These are phyloP conservation scores for Lunasporangiospora selenospora DNA, from an alignment of 192 early-diverging fungal genomes.

Conservation along the genomic window DNA sequence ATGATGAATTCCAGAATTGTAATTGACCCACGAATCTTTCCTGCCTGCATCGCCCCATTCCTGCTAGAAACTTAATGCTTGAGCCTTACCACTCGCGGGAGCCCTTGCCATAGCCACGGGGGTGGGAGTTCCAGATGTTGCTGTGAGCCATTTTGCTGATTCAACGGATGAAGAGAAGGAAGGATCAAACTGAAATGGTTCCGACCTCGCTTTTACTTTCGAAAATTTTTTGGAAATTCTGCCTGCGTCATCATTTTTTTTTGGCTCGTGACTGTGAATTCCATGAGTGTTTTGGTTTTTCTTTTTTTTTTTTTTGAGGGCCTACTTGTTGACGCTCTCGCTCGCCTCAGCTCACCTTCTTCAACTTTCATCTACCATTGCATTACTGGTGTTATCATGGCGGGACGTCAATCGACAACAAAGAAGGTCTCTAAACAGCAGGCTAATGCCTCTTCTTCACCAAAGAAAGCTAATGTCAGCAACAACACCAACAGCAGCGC, in stretches of 20 bases:
- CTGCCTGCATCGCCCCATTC: not conserved
- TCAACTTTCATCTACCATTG: slow-evolving; percentile 5
- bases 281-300: slow-evolving; percentile 2
- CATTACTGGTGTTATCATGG: slow-evolving; percentile 24
- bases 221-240: slow-evolving; percentile 12
- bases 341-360: not conserved
- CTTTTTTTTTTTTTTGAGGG: not conserved
- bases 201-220: too few species aligned
- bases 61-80: not conserved
- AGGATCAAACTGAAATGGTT: too few species aligned
- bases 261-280: not conserved
- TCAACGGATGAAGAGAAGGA: slow-evolving; percentile 36
- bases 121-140: slow-evolving; percentile 98
- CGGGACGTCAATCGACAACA: slow-evolving; percentile 28
- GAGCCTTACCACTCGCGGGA: slow-evolving; percentile 92
- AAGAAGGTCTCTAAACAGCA: slow-evolving; percentile 14
- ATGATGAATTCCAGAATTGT: too few species aligned
- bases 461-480: too few species aligned
- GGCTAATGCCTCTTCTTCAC: slow-evolving; percentile 5
- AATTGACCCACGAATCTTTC: not conserved
- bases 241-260: slow-evolving; percentile 1
- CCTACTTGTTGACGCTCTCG: not conserved
- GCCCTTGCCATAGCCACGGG: slow-evolving; percentile 97
- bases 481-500: slow-evolving; percentile 40
- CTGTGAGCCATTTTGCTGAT: slow-evolving; percentile 91